These are phyloP conservation scores for Beauveria medogensis DNA, from an alignment of 2,329 filamentous ascomycete species.

Conservation along the genomic window DNA sequence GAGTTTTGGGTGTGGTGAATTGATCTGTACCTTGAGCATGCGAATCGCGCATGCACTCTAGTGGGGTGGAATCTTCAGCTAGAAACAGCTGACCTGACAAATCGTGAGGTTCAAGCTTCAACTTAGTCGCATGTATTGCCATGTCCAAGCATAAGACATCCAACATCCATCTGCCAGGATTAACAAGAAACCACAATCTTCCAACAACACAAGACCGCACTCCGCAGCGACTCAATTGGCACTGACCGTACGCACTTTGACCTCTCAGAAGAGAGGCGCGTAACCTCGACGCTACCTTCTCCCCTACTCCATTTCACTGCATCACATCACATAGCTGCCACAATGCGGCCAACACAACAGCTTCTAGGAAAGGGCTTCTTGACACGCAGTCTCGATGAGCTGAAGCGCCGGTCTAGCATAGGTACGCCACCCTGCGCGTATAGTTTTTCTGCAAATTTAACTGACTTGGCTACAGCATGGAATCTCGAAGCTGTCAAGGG, in stretches of 20 bases:
- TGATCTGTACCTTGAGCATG: too few species aligned
- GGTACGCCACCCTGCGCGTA: constrained; percentile 29
- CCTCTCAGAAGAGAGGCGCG: background rate
- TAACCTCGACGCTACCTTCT: background rate
- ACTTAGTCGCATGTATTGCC: background rate
- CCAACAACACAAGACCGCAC: background rate
- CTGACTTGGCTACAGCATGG: constrained; percentile 40
- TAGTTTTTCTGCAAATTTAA: background rate
- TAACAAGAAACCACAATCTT: too few species aligned
- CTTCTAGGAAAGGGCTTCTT: constrained; percentile 45
- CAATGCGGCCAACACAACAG: constrained; percentile 40
- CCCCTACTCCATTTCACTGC: background rate
- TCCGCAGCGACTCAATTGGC: background rate
- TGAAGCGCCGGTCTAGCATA: constrained; percentile 48
- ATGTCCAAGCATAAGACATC: background rate
- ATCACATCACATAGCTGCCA: constrained; percentile 1
- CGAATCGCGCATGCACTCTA: too few species aligned
- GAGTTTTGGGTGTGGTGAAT: too few species aligned
- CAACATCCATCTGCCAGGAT: too few species aligned
- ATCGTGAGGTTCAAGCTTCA: background rate
- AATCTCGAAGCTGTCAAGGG: constrained; percentile 62
- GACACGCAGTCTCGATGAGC: constrained; percentile 51
- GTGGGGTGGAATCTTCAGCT: too few species aligned
- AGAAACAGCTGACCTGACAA: too few species aligned
- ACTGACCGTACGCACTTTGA: background rate